Evolutionary conservation across 2,329 filamentous ascomycete species (phyloP), one percentile per base, ranked within the genome.

Genomic region (Chrysoporthe deuterocubensis): DNA sequence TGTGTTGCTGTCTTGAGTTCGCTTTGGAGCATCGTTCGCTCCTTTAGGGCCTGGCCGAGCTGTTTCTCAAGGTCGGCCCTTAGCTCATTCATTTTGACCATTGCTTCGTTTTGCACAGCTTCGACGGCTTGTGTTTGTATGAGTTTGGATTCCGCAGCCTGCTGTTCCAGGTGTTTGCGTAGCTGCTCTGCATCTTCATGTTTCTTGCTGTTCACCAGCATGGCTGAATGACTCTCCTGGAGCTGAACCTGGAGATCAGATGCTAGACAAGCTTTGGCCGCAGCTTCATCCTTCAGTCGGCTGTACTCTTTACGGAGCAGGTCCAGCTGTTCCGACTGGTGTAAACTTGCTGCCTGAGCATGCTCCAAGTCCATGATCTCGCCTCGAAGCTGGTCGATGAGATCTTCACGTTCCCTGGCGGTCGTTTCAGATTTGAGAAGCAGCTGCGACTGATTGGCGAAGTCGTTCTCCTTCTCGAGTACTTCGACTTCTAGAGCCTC

Each of bases 71-170:
- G 70, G 7, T 74, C 72, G 43, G 73, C 69, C 26, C 75, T 69
- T 21, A 77, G 66, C 13, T 67, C 69, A 26, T 73, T 71, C 48
- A 78, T 70, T 21, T 72, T 74, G n/a, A 66, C 60, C n/a, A 75
- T 72, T n/a, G 77, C 75, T 67, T 80, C 74, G 9, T 66, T 70
- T 1, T 76, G 75, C 32, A 77, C 78, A 16, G 71, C 69, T 42
- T 77, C 70, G 1, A 75, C 66, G 16, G 78, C 76, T 42, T 74
- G 65, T 1, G 76, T 70, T 32, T 66, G 65, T 7, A 57, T 66
- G 16, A 16, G 32, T 13, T 26, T 67, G 70, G 68, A 21, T n/a
- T 67, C 43, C 58, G 64, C 44, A 21, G 77, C 64, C 66, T 66
- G 67, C 14, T 73, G 67, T 11, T 71, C 59, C 9, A 75, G n/a